Conservation (phyloP, 1,284 basidiomycete genomes). For the Ceratobasidium sp. region DNA sequence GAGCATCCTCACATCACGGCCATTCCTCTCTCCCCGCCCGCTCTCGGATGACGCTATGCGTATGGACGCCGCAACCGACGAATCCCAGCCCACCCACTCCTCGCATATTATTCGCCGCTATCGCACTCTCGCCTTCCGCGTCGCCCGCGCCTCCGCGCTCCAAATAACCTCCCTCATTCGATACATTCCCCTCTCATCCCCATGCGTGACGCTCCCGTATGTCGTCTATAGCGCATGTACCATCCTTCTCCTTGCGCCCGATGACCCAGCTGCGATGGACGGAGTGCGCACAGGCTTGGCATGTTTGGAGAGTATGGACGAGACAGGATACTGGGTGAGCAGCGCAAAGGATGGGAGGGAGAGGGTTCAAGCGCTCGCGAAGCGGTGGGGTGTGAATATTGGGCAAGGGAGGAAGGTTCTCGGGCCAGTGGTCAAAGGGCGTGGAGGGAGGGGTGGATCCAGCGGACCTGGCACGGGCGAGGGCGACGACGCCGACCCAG, state of each 20-base stretch:
- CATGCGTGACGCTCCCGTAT: slow-evolving; percentile 3
- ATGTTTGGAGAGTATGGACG: slow-evolving; percentile 3
- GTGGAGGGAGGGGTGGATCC: neutral
- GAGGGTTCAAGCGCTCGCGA: neutral
- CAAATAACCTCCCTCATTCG: slow-evolving; percentile 9
- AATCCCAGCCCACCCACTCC: neutral
- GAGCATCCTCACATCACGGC: slow-evolving; percentile 9
- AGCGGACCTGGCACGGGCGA: neutral
- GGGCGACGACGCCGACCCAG: neutral
- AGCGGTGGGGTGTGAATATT: slow-evolving; percentile 1
- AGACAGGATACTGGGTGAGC: slow-evolving; percentile 7
- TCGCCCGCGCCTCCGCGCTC: slow-evolving; percentile 15
- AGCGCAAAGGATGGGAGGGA: neutral
- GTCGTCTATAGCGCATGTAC: slow-evolving; percentile 12
- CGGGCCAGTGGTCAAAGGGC: neutral
- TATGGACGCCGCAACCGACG: neutral
- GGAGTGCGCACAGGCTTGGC: neutral
- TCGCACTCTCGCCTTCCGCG: slow-evolving; percentile 13
- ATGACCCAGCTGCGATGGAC: slow-evolving; percentile 9
- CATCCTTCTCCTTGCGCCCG: neutral
- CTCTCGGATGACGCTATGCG: neutral
- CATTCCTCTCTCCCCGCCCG: neutral
- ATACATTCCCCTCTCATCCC: slow-evolving; percentile 7
- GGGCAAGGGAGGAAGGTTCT: neutral
- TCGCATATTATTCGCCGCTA: slow-evolving; percentile 6